Base-by-base conservation (phyloP, 192 early-diverging fungal genomes). In the Linnemannia zychae region DNA sequence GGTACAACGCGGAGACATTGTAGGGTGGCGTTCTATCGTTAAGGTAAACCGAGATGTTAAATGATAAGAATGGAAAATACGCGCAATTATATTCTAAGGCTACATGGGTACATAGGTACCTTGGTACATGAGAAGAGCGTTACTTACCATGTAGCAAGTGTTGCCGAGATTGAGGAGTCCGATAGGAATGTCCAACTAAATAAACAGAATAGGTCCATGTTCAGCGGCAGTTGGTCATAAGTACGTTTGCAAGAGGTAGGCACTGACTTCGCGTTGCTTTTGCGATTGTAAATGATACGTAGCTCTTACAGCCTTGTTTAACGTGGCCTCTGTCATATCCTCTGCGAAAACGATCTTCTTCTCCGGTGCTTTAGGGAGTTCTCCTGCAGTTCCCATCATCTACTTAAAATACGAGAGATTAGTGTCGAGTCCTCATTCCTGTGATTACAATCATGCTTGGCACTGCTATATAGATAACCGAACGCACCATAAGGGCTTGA, bases 311-410 rank as follows among this genome's bases (percentile, higher is more conserved):
- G 97, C 96, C 83, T 97, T 91, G 0, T 95, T 94, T 52, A 97
- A 81, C 82, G 99, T 91, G 48, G 90, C 89, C 74, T 98, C 97
- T 4, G 96, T 92, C 96, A 99, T 96, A 76, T 98, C 97, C 87
- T 99, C 98, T 48, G 97, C 84, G 83, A 99, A 99, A 46, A 92
- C 82, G 20, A 90, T 88, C 44, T 90, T 91, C 74, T 95, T 88
- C 36, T 75, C 77, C 6, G 97, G 97, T 1, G 92, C 94, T 78
- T 95, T 96, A 24, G 97, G 94, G n/a, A 98, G 88, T 88, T 98
- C 98, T 50, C 96, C 97, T 9, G 93, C 95, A 5, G 97, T 97
- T 46, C 98, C 98, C 95, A 98, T 97, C 97, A 99, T 98, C 97
- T 89, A 80, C 20, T 44, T 69, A 15, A 50, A 60, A 49, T 76